A percentile compares a stretch with the other conserved stretches of the same genome.
Conservation (phyloP, 2,329 filamentous ascomycete species). For the Nothophoma quercina region DNA sequence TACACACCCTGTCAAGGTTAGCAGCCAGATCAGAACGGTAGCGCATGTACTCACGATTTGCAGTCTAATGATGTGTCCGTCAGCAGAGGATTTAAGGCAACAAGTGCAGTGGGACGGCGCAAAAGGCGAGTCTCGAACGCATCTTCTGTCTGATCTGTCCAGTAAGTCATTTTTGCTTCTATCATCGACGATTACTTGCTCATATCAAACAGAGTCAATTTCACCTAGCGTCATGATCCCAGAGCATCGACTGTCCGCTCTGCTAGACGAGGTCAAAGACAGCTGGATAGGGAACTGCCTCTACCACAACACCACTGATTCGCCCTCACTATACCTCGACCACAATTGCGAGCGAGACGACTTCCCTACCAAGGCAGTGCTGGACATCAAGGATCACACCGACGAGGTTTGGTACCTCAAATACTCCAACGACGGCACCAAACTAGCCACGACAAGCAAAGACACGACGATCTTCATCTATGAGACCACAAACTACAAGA, state of each 20-base stretch:
- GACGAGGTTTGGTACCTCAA: conserved; percentile 92
- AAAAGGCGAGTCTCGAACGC: conserved; percentile 73
- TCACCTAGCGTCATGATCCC: conserved; percentile 97
- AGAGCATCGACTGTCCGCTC: conserved; percentile 81
- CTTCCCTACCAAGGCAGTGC: conserved; percentile 76
- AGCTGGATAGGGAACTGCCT: conserved; percentile 83
- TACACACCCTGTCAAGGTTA: conserved; percentile 82
- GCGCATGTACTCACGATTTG: conserved; percentile 25
- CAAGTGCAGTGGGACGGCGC: conserved; percentile 89
- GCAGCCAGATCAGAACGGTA: conserved; percentile 11
- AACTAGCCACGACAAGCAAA: conserved; percentile 81
- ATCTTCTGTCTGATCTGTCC: conserved; percentile 81
- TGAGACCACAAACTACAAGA: conserved; percentile 73
- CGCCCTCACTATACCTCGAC: conserved; percentile 88
- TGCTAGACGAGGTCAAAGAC: conserved; percentile 84
- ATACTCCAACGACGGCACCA: conserved; percentile 87
- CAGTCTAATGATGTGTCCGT: conserved; percentile 87
- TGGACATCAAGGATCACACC: conserved; percentile 74
- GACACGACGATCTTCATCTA: conserved; percentile 82
- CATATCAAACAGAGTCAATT: conserved; percentile 71
- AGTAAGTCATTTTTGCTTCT: conserved; percentile 61
- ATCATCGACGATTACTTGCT: conserved; percentile 8
- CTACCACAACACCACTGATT: conserved; percentile 82
- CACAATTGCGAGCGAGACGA: conserved; percentile 81
- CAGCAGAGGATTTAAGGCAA: conserved; percentile 75